Evolutionary conservation across 257 asterid species (phyloP), one percentile per base, ranked within the genome.

Genomic region (Fraxinus excelsior): DNA sequence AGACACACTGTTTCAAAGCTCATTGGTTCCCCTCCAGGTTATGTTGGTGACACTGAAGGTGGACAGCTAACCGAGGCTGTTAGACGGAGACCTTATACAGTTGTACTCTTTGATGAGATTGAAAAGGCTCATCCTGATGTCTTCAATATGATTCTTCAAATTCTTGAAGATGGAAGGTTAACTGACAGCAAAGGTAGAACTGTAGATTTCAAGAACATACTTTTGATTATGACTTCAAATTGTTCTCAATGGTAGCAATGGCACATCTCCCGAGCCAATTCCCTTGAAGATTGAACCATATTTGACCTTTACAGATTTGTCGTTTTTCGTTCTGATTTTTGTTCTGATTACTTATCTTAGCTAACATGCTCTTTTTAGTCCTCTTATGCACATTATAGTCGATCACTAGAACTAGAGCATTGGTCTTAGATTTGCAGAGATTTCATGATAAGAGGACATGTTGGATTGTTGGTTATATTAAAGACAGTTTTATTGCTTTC

Each of bases 51-150:
- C 79, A 84, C 91, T 0, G 91, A 89, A 68, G 98, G 96, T 18
- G 97, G 96, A n/a, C 96, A 87, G 80, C 86, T 94, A 35, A 91
- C 98, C 0, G 98, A 94, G 82, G 94, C 97, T 0, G 90, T 94
- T 32, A 77, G 96, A 0, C 91, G 90, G 70, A 87, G 91, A 28
- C 97, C 98, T 0, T 93, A 89, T 67, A 88, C 91, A 0, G 86
- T 94, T 1, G 90, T 91, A 11, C 94, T 91, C 25, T 90, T 94
- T 16, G 97, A 94, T 11, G 98, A 94, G 80, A 89, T 94, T 0
- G 97, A 94, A 60, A 94, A 94, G 79, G 98, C 97, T 7, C 97
- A 94, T 76, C 87, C 92, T 0, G 95, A 94, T 75, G 91, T 94
- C 68, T 91, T 90, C 83, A 88, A 94, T 77, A 84, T 88, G 87